Evolutionary conservation across 306 rosid genomes (phyloP), one percentile per base, ranked within the genome.

Genomic region (Lathyrus aphaca): DNA sequence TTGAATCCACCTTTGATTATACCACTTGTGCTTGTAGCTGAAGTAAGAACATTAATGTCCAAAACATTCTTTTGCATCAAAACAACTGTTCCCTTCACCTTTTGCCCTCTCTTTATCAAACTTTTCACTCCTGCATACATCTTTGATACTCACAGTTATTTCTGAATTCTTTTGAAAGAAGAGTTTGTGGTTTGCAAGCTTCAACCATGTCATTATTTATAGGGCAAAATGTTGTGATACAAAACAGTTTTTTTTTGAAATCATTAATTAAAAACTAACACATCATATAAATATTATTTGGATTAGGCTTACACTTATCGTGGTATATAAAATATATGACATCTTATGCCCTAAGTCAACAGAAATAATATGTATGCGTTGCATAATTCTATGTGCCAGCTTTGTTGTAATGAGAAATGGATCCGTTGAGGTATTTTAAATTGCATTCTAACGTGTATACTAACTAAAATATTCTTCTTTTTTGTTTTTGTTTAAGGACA

Each of bases 21-120:
- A 4, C 66, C 75, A 7, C n/a, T 12, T 35, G 46, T 6, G n/a
- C 56, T 75, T 3, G 49, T 12, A 15, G 48, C 80, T 0, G 69
- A 25, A 0, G 57, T 75, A 2, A 75, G 23, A 0, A 4, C 66
- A 1, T 77, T 70, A 18, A 77, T 25, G 38, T 71, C 81, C 40
- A 77, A 37, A 13, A 56, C 73, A 71, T 77, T 77, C 39, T 71
- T 77, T 8, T 5, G 53, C 73, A 77, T 71, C 64, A 77, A 64
- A 38, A 77, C 49, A 14, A 77, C 48, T 0, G 73, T 71, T 1
- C 81, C 81, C 55, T 71, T 77, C 21, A 77, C 72, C 1, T 77
- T 51, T 1, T 50, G 60, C 0, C 69, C 81, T 76, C 73, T 71
- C 21, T 71, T 37, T 0, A 56, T 0, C 0, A 57, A 0, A 6